These are phyloP conservation scores for Periglandula ipomoeae DNA, from an alignment of 2,329 filamentous ascomycete species.

Conservation along the genomic window DNA sequence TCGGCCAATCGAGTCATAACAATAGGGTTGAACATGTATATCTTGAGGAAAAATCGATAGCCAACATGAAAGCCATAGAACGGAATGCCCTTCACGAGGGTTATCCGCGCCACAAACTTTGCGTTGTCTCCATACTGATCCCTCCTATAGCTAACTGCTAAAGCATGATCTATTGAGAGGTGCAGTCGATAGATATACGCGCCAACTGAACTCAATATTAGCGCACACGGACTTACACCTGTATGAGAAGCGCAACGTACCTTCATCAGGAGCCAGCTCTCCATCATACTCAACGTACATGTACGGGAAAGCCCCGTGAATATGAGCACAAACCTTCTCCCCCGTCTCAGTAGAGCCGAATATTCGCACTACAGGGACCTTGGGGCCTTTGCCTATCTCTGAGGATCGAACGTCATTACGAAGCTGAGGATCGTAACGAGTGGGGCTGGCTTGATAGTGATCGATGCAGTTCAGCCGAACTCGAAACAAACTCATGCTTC, in stretches of 20 bases:
- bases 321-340: conserved; percentile 90
- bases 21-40: conserved; percentile 83
- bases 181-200: conserved; percentile 71
- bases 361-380: conserved; percentile 76
- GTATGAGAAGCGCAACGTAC: conserved; percentile 34
- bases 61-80: conserved; percentile 96
- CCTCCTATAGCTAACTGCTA: conserved; percentile 75
- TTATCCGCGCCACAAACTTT: conserved; percentile 80
- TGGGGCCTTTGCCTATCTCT: conserved; percentile 54
- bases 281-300: conserved; percentile 84
- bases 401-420: conserved; percentile 53
- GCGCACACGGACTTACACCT: background rate
- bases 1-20: conserved; percentile 84
- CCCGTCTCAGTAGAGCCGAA: conserved; percentile 93
- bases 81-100: conserved; percentile 82
- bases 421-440: conserved; percentile 71
- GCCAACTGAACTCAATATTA: conserved; percentile 43
- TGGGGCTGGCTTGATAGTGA: conserved; percentile 76
- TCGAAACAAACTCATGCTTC: conserved; percentile 60
- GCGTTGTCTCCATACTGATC: conserved; percentile 59
- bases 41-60: conserved; percentile 83
- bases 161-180: conserved; percentile 80
- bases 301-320: conserved; percentile 94
- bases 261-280: conserved; percentile 54
- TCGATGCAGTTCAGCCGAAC: conserved; percentile 94